These are phyloP conservation scores for Cytidiella melzeri DNA, from an alignment of 768 basidiomycete species.

Conservation along the genomic window DNA sequence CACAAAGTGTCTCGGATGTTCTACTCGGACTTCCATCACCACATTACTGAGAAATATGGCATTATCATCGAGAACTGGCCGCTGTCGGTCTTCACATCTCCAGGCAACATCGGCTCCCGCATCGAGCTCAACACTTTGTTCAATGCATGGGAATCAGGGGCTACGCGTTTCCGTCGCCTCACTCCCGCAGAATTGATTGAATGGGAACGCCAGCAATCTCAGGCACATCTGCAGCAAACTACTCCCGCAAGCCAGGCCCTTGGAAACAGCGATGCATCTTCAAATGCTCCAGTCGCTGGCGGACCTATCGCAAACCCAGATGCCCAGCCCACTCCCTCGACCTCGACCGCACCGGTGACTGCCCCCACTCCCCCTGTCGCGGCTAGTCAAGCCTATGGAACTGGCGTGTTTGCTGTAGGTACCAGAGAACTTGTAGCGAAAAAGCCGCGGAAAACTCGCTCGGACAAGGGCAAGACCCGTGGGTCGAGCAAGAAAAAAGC, in stretches of 20 bases:
- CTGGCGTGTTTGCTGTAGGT: neutral
- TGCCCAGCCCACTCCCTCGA: neutral
- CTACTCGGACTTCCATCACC: slow-evolving; percentile 16
- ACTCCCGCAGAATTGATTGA: slow-evolving; percentile 4
- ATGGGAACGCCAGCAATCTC: neutral
- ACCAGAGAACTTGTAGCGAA: neutral
- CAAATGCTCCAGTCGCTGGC: neutral
- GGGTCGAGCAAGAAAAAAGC: neutral
- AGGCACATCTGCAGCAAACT: neutral
- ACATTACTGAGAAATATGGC: slow-evolving; percentile 14
- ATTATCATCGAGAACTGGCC: slow-evolving; percentile 20
- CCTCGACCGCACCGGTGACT: neutral
- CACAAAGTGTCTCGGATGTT: slow-evolving; percentile 9
- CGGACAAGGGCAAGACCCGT: neutral
- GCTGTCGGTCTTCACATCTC: slow-evolving; percentile 13
- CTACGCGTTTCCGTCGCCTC: slow-evolving; percentile 14
- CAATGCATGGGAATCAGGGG: slow-evolving; percentile 13
- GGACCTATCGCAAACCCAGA: no score
- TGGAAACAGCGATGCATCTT: neutral
- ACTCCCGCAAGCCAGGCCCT: neutral
- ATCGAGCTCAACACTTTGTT: neutral
- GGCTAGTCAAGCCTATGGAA: neutral
- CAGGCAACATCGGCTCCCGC: slow-evolving; percentile 5
- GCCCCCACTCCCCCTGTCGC: neutral
- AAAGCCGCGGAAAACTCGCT: neutral